Conservation (phyloP, 2,329 filamentous ascomycete genomes). For the Sclerotinia sclerotiorum region DNA sequence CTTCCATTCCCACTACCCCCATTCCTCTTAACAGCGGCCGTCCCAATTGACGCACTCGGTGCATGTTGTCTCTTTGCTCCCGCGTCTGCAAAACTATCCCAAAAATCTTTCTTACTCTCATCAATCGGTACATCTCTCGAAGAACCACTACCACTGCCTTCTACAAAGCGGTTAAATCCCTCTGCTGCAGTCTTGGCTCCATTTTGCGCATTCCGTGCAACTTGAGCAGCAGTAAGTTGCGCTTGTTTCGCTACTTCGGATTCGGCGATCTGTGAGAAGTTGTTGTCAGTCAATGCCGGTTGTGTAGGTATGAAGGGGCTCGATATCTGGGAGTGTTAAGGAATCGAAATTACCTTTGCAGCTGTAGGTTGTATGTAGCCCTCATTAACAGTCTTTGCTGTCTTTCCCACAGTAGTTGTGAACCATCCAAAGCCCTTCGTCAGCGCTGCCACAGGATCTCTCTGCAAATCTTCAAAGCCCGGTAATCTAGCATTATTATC, state of each 20-base stretch:
- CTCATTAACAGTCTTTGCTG: constrained; percentile 87
- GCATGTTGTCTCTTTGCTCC: constrained; percentile 26
- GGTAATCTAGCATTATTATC: constrained; percentile 54
- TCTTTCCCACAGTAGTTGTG: constrained; percentile 80
- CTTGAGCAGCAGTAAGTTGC: constrained; percentile 61
- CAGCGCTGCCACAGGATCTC: constrained; percentile 83
- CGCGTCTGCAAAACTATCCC: constrained; percentile 79
- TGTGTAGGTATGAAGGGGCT: not conserved
- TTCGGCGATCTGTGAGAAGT: constrained; percentile 64
- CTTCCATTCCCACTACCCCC: constrained; percentile 24
- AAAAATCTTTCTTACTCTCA: constrained; percentile 77
- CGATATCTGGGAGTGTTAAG: not conserved
- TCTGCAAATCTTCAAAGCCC: constrained; percentile 83
- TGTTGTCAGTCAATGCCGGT: constrained; percentile 1
- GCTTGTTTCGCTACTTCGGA: constrained; percentile 72
- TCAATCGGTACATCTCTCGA: constrained; percentile 49
- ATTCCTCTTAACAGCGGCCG: constrained; percentile 38
- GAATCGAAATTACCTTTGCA: constrained; percentile 63
- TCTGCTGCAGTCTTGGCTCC: constrained; percentile 76
- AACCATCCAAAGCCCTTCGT: constrained; percentile 96
- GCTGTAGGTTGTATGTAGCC: constrained; percentile 91
- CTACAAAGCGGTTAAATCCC: constrained; percentile 82
- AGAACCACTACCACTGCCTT: constrained; percentile 54
- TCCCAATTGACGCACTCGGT: constrained; percentile 35
- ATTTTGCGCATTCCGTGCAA: constrained; percentile 64